A percentile compares a stretch with the other conserved stretches of the same genome.
These are phyloP conservation scores for Ochromonas danica DNA, from an alignment of 108 stramenopile species.

Conservation along the genomic window DNA sequence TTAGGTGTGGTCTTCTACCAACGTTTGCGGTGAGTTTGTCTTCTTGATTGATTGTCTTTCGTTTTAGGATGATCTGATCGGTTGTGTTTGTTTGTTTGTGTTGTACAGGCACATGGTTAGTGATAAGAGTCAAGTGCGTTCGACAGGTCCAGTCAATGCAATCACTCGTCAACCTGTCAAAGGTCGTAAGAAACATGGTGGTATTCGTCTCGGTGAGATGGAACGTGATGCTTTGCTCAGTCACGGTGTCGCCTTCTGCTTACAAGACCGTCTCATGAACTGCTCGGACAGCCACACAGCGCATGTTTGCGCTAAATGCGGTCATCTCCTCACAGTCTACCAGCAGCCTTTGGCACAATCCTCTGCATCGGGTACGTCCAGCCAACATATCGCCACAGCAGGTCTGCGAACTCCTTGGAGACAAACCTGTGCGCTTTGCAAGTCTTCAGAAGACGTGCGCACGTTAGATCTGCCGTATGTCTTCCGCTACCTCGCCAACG, in stretches of 20 bases:
- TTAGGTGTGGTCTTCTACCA: slow-evolving; percentile 98
- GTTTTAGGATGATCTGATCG: too few relatives aligned
- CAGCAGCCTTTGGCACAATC: not conserved
- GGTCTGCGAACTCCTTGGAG: not conserved
- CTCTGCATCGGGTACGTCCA: not conserved
- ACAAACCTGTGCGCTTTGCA: slow-evolving; percentile 6
- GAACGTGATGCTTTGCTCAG: slow-evolving; percentile 94
- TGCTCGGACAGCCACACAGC: slow-evolving; percentile 91
- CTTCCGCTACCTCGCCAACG: slow-evolving; percentile 93
- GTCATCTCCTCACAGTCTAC: slow-evolving; percentile 72
- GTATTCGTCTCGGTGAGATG: slow-evolving; percentile 98
- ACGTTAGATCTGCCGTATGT: slow-evolving; percentile 93
- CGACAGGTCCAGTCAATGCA: slow-evolving; percentile 88
- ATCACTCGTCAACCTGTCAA: slow-evolving; percentile 98
- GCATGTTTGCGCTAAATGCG: slow-evolving; percentile 83
- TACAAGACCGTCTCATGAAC: slow-evolving; percentile 64
- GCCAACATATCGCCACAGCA: too few relatives aligned
- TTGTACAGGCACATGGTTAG: slow-evolving; percentile 97
- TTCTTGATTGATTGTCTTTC: too few relatives aligned
- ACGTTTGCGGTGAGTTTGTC: slow-evolving; percentile 76
- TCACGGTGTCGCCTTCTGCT: slow-evolving; percentile 66
- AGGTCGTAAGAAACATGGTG: slow-evolving; percentile 95
- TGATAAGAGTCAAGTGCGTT: slow-evolving; percentile 97
- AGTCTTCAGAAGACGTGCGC: slow-evolving; percentile 69
- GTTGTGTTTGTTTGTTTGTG: too few relatives aligned